Conservation (phyloP, 106 monocot species). For the Iris macrosiphon region DNA sequence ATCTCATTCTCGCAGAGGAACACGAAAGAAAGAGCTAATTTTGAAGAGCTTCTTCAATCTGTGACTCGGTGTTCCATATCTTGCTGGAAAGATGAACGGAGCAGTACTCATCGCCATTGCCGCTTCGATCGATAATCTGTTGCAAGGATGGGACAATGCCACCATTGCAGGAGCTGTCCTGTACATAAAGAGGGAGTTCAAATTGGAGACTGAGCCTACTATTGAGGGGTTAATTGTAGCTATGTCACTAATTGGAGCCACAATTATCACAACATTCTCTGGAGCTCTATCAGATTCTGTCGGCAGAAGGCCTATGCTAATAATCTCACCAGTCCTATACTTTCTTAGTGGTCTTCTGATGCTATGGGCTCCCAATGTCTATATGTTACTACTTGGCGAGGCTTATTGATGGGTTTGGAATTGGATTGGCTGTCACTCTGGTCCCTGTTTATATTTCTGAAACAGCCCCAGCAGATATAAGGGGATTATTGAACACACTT, state of each 20-base stretch:
- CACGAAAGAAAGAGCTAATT: too few relatives aligned
- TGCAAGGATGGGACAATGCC: constrained; percentile 52
- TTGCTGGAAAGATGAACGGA: constrained; percentile 22
- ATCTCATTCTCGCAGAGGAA: too few relatives aligned
- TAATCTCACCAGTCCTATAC: constrained; percentile 24
- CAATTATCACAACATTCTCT: constrained; percentile 25
- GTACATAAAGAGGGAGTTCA: constrained; percentile 33
- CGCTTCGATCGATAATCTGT: constrained; percentile 32
- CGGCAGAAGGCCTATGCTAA: constrained; percentile 25
- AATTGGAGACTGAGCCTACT: constrained; percentile 18
- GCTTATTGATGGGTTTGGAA: constrained; percentile 30
- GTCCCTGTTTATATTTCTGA: constrained; percentile 28
- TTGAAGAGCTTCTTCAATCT: background rate
- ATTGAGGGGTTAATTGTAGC: constrained; percentile 34
- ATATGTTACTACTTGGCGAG: constrained; percentile 19
- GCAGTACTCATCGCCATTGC: constrained; percentile 34
- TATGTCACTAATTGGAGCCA: constrained; percentile 30
- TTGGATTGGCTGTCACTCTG: constrained; percentile 29
- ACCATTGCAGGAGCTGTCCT: constrained; percentile 39
- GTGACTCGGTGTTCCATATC: background rate
- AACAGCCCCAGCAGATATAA: constrained; percentile 26
- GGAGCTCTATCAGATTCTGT: constrained; percentile 21
- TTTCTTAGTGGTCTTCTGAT: constrained; percentile 28
- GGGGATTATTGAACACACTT: constrained; percentile 27
- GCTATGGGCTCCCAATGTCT: constrained; percentile 32